Percentiles rank a stretch among this genome's conserved stretches.
These are phyloP conservation scores for Aspergillus terreus DNA, from an alignment of 2,329 filamentous ascomycete species.

Conservation along the genomic window DNA sequence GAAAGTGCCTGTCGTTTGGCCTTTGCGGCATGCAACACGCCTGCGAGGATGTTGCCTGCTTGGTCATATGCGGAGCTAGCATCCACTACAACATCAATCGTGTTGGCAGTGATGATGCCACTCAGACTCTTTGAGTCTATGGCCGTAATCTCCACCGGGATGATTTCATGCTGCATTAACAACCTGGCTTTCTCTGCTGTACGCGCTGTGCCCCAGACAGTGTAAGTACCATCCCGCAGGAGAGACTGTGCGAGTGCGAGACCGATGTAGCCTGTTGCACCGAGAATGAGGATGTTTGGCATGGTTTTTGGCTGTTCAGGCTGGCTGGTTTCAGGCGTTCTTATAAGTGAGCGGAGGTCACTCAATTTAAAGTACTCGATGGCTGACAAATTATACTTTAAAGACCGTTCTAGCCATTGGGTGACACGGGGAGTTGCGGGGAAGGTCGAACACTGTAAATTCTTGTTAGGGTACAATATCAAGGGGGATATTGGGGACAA, in stretches of 20 bases:
- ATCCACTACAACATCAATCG: neutral
- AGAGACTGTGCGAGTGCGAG: neutral
- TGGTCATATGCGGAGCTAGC: neutral
- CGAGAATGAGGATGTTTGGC: neutral
- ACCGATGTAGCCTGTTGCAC: neutral
- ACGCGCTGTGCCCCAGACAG: neutral
- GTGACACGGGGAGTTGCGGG: neutral
- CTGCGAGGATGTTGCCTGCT: neutral
- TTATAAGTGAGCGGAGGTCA: too few relatives aligned
- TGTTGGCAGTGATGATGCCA: neutral
- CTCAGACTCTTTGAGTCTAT: neutral
- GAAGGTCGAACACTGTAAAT: neutral
- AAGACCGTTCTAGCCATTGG: neutral
- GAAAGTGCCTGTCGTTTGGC: neutral
- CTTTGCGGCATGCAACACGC: neutral
- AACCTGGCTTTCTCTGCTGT: neutral
- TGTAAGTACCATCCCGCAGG: neutral
- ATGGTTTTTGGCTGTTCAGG: neutral
- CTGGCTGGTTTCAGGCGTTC: neutral
- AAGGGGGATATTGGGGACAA: neutral
- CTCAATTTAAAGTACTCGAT: neutral
- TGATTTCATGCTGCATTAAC: neutral
- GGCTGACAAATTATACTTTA: neutral
- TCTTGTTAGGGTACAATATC: neutral
- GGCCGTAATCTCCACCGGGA: neutral